Evolutionary conservation across 192 early-diverging fungal species (phyloP).

Genomic region (Linnemannia elongata): DNA sequence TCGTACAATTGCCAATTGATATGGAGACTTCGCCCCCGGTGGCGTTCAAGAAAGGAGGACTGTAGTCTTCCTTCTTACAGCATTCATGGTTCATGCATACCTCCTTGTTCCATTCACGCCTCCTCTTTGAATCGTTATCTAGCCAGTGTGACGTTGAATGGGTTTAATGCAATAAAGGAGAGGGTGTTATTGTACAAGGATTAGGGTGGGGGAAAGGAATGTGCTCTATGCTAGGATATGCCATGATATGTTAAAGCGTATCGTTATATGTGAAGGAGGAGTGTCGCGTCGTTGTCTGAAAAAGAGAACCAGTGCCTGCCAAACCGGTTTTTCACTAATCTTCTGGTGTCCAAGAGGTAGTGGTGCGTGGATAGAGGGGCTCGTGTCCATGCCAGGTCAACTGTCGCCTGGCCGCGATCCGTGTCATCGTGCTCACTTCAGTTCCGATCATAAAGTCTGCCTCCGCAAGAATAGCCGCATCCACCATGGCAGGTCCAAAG

Average conservation of each 20-base stretch:
- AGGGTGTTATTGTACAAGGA: not conserved
- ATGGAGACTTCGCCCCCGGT: slow-evolving; percentile 28
- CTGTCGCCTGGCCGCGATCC: slow-evolving; percentile 29
- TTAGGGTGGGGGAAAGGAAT: not conserved
- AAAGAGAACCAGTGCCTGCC: not conserved
- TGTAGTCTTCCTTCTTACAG: not conserved
- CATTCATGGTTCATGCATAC: not conserved
- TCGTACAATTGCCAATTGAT: not conserved
- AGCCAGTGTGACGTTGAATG: not conserved
- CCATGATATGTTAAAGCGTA: not conserved
- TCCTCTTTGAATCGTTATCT: not conserved
- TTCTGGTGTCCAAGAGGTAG: slow-evolving; percentile 19
- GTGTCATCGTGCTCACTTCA: slow-evolving; percentile 33
- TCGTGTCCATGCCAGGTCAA: slow-evolving; percentile 25
- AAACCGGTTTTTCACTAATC: not conserved
- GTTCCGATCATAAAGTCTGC: slow-evolving; percentile 46
- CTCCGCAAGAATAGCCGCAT: slow-evolving; percentile 36
- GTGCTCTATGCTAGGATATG: not conserved
- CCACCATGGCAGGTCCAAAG: slow-evolving; percentile 47
- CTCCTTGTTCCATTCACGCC: not conserved
- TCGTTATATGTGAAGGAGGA: not conserved
- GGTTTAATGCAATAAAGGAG: not conserved
- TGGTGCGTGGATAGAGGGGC: slow-evolving; percentile 39
- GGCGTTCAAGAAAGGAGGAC: not conserved
- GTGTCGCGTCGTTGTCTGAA: no score